These are phyloP conservation scores for Lactifluus hygrophoroides DNA, from an alignment of 768 basidiomycete species.

Conservation along the genomic window DNA sequence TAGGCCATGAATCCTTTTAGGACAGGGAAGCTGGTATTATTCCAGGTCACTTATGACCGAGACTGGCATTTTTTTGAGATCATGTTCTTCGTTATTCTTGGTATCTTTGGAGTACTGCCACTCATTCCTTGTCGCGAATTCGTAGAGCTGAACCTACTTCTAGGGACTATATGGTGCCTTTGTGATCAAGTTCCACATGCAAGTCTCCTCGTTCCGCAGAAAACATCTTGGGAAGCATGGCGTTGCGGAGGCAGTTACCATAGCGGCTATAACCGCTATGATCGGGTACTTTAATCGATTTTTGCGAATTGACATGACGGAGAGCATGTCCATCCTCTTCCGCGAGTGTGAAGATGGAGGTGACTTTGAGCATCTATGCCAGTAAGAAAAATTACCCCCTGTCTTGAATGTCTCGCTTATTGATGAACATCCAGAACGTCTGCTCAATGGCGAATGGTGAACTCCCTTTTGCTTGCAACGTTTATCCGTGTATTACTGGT, in stretches of 20 bases:
- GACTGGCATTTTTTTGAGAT: constrained; percentile 99
- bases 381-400: constrained; percentile 47
- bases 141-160: neutral
- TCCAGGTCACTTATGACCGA: constrained; percentile 94
- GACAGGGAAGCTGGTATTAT: constrained; percentile 94
- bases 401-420: constrained; percentile 1
- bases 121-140: neutral
- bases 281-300: constrained; percentile 94
- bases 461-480: constrained; percentile 86
- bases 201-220: constrained; percentile 88
- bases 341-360: constrained; percentile 91
- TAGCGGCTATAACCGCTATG: constrained; percentile 84
- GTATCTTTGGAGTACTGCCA: constrained; percentile 76
- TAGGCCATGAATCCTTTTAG: constrained; percentile 98
- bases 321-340: constrained; percentile 90
- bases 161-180: constrained; percentile 97
- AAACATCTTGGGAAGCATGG: constrained; percentile 81
- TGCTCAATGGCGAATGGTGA: constrained; percentile 91
- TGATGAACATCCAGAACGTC: constrained; percentile 47
- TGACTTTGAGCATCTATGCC: constrained; percentile 89
- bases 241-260: constrained; percentile 79
- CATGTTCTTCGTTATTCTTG: constrained; percentile 90
- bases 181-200: constrained; percentile 93
- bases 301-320: constrained; percentile 94
- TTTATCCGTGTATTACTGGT: constrained; percentile 81